Evolutionary conservation across 2,329 filamentous ascomycete species (phyloP).

Genomic region (Chaetothyriales sp.): DNA sequence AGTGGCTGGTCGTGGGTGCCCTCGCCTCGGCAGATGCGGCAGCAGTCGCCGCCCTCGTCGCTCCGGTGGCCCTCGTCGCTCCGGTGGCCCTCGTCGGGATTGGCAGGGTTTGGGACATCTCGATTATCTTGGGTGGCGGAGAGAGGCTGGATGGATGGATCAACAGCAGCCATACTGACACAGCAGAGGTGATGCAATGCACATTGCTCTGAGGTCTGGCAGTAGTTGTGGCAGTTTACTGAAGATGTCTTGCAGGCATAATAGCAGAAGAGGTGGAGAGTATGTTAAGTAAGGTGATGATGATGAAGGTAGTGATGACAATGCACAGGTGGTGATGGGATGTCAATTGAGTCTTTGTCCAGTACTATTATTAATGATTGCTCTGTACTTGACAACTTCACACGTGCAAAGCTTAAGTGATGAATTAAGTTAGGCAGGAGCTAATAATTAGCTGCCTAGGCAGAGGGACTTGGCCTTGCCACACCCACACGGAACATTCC

Average conservation of each 20-base stretch:
- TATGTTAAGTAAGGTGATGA: too few species aligned
- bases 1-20: slow-evolving; percentile 67
- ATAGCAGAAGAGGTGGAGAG: background rate
- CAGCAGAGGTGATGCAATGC: background rate
- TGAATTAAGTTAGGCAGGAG: too few species aligned
- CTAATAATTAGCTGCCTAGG: too few species aligned
- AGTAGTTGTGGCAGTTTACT: background rate
- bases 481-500: too few species aligned
- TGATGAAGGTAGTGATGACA: background rate
- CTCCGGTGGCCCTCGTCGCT: background rate
- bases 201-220: background rate
- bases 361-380: too few species aligned
- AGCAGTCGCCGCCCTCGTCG: slow-evolving; percentile 55
- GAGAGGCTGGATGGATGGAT: background rate
- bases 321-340: background rate
- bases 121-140: background rate
- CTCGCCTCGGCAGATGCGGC: slow-evolving; percentile 90
- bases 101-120: slow-evolving; percentile 3
- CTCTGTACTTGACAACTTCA: too few species aligned
- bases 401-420: too few species aligned
- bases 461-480: too few species aligned
- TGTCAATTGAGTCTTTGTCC: too few species aligned
- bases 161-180: background rate
- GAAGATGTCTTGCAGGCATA: background rate
- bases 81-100: background rate